Percentiles rank a stretch among this genome's conserved stretches.
phyloP scores from a whole-genome alignment of 345 rosid species.

The Bruguiera sexangula region DNA sequence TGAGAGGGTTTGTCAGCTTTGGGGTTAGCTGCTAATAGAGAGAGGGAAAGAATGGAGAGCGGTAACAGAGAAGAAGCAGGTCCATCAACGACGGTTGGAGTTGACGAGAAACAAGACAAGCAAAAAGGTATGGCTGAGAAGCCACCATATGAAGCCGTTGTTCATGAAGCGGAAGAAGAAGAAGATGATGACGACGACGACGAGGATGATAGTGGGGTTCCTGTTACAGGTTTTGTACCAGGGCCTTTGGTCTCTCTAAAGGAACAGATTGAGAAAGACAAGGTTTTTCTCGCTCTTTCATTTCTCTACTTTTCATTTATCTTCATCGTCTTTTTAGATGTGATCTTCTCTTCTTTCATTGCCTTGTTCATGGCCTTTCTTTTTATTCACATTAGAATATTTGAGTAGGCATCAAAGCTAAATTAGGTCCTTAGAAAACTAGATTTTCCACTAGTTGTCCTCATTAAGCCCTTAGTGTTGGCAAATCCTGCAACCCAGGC shows the following conservation, averaged over 20 bases:
- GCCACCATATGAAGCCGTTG: constrained; percentile 5
- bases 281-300: constrained; percentile 29
- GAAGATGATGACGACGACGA: constrained; percentile 26
- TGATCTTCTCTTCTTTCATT: neutral
- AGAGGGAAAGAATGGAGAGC: constrained; percentile 16
- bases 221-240: constrained; percentile 41
- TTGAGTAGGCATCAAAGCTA: no score
- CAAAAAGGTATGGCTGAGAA: constrained; percentile 7
- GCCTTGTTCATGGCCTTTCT: neutral
- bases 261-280: constrained; percentile 58
- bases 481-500: neutral
- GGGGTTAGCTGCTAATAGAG: neutral
- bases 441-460: neutral
- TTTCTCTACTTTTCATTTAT: neutral
- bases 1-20: neutral
- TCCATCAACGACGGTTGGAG: constrained; percentile 14
- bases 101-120: constrained; percentile 8
- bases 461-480: constrained; percentile 1
- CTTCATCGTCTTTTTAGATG: neutral
- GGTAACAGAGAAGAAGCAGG: constrained; percentile 20
- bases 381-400: no score
- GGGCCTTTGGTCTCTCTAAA: constrained; percentile 54
- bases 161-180: constrained; percentile 15
- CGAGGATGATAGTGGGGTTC: constrained; percentile 9
- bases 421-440: neutral